phyloP scores from a whole-genome alignment of 176 grass and related monocot genomes.

The Puya raimondii region DNA sequence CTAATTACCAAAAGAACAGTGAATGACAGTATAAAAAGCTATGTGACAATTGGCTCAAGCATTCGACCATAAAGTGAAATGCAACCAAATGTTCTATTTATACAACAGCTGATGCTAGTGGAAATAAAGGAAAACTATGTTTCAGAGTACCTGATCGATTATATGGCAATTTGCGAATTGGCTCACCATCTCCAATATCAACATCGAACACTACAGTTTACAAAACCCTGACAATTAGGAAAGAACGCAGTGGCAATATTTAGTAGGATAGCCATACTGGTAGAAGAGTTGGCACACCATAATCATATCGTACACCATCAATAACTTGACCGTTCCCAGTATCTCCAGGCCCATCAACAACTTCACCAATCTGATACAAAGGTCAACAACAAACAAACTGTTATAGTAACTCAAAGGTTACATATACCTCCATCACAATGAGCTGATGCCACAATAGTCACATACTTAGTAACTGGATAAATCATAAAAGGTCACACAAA shows the following conservation, averaged over 20 bases:
- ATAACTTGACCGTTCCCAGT: constrained; percentile 47
- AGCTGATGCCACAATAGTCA: too few species aligned
- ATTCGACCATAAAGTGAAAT: background rate
- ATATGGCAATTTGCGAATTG: constrained; percentile 84
- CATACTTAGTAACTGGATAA: background rate
- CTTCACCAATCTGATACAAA: constrained; percentile 65
- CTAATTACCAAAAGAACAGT: background rate
- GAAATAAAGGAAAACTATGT: background rate
- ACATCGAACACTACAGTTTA: constrained; percentile 80
- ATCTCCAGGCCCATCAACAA: constrained; percentile 82
- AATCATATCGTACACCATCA: constrained; percentile 82
- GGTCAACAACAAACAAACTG: constrained; percentile 1
- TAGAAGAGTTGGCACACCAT: constrained; percentile 45
- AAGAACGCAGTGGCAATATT: constrained; percentile 10
- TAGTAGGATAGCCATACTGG: constrained; percentile 16
- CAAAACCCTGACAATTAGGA: background rate
- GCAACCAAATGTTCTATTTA: background rate
- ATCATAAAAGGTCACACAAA: background rate
- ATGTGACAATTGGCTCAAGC: too few species aligned
- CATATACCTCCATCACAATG: background rate
- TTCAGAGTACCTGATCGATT: constrained; percentile 63
- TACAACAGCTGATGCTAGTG: background rate
- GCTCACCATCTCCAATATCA: constrained; percentile 97
- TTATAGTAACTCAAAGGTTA: background rate
- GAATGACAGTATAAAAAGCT: background rate